phyloP scores from a whole-genome alignment of 2,329 filamentous ascomycete species.

The Fusarium torreyae region DNA sequence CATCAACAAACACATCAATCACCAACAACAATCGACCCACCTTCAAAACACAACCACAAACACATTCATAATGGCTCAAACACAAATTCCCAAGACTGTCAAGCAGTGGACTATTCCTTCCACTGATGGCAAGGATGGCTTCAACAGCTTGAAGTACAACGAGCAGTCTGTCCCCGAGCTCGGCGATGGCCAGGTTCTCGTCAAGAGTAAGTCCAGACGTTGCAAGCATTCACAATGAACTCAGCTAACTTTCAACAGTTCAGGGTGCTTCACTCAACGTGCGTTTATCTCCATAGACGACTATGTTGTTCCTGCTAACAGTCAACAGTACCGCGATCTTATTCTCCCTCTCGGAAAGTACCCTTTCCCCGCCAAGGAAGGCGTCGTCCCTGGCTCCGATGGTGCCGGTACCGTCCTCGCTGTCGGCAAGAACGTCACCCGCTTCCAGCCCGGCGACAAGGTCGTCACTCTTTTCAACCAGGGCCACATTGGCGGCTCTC shows the following conservation, averaged over 20 bases:
- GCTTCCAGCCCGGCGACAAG: conserved; percentile 67
- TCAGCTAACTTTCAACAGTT: conserved; percentile 52
- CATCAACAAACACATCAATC: neutral
- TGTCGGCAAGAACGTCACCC: conserved; percentile 64
- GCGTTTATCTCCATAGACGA: conserved; percentile 17
- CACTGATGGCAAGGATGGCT: conserved; percentile 61
- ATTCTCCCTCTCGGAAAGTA: conserved; percentile 66
- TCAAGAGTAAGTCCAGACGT: conserved; percentile 63
- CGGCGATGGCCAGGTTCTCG: conserved; percentile 80
- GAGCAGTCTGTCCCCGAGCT: conserved; percentile 71
- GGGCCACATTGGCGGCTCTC: conserved; percentile 63
- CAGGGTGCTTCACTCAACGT: conserved; percentile 67
- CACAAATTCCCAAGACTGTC: conserved; percentile 59
- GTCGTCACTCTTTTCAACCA: conserved; percentile 75
- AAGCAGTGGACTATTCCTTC: conserved; percentile 69
- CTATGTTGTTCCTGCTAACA: conserved; percentile 10
- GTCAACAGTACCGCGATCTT: conserved; percentile 64
- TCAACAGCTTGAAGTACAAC: conserved; percentile 72
- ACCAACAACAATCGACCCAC: neutral
- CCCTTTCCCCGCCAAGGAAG: conserved; percentile 59
- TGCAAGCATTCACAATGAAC: neutral
- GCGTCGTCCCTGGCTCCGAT: conserved; percentile 67
- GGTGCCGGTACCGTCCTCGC: conserved; percentile 68
- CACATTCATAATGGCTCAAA: conserved; percentile 43
- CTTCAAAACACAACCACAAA: neutral